Base-by-base conservation (phyloP, 2,329 filamentous ascomycete genomes). In the Colletotrichum eremochloae region DNA sequence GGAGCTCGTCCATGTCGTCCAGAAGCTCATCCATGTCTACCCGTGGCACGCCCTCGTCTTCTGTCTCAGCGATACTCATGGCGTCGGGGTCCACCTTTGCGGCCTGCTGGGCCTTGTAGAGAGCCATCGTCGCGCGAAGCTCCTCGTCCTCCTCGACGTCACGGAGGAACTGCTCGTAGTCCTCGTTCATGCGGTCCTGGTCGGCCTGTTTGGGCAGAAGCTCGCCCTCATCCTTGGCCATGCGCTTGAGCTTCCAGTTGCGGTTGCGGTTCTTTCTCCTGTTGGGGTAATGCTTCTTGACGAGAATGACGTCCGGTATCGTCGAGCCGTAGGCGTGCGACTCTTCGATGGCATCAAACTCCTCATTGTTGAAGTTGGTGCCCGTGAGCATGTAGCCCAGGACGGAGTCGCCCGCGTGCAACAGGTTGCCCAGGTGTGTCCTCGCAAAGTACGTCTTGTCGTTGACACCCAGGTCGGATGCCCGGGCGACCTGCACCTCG, bases 101-200 rank as follows among this genome's bases (percentile, higher is more conserved):
- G 78, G 86, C 82, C 80, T 86, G 82, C 77, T 87, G 83, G 73
- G 87, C 88, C 85, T 96, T 97, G 85, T 97, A 99, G 77, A 99
- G 81, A 57, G 94, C 93, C 80, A 99, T 85, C 1, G 94, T 95
- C 55, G 91, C 89, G 67, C 96, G 88, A 76, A 98, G 87, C 79
- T 99, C 96, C 64, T 93, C 89, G 81, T 99, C 96, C 80, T 98
- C 95, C 83, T 99, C 97, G 14, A 99, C 94, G 81, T 99, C 96
- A 57, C 93, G 92, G 86, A 99, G 85, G 90, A 99, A 99, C 89
- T 95, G 90, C 85, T 99, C 96, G 84, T 97, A 99, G 83, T 99
- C 96, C 75, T 92, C 90, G 80, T 98, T 95, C 86, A 97, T 91
- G 75, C 91, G 91, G 72, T 95, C 94, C 80, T 96, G 93, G 80